Base-by-base conservation (phyloP, 345 rosid genomes). In the Mallotus nudiflorus region DNA sequence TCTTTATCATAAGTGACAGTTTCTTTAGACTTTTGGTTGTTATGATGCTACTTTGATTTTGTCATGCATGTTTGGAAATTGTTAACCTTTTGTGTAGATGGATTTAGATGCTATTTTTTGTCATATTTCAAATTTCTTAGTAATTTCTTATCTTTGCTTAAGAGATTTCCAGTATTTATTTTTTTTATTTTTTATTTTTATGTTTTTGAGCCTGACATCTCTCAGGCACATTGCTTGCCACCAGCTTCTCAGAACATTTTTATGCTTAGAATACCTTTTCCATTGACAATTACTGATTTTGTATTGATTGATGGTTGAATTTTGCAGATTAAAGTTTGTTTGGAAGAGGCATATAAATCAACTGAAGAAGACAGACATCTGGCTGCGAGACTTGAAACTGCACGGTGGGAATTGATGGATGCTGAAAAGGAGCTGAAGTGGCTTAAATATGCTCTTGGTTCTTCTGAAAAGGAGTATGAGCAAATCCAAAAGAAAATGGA, bases 351-450 rank as follows among this genome's bases (percentile, higher is more conserved):
- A 71, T 67, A 82, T 61, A 83, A 80, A 71, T 65, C 75, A 78
- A 79, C 80, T 66, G 92, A 86, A 80, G 99, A 90, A 82, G 92
- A 90, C 75, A 87, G 86, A 67, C 93, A 82, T 78, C 80, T 90
- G 28, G 77, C 80, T 58, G 61, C 85, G 73, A 81, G 69, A 71
- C 83, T 88, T 44, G 97, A 90, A 84, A 84, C 81, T 66, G 84
- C 86, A 27, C 89, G 84, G 71, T 83, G 89, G 89, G 96, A 95
- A 77, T 81, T 89, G 75, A 83, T 83, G 39, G 96, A 95, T 77
- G 88, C 89, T 2, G 99, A 92, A 82, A 90, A 87, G 82, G 97
- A 92, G 75, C 81, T 83, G 79, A 89, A 88, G 78, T 92, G 93
- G 90, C 82, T 95, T 66, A 95, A 86, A 73, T 84, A 92, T 39